phyloP scores from a whole-genome alignment of 768 basidiomycete genomes.

The Podaxis sp. region DNA sequence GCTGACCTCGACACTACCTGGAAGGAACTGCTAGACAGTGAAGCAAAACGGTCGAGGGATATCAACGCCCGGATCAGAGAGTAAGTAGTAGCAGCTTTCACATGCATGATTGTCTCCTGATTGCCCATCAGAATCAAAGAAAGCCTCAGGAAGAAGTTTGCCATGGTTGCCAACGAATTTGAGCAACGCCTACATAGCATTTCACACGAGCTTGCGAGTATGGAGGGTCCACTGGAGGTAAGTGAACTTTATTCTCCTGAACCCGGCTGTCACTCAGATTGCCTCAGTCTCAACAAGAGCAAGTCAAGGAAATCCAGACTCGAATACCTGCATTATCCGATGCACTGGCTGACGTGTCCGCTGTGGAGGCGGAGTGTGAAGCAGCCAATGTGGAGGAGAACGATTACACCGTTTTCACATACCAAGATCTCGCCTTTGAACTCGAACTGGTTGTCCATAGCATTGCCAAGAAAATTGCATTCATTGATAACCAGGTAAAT shows the following conservation, averaged over 20 bases:
- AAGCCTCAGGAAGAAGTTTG: constrained; percentile 69
- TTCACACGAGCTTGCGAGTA: constrained; percentile 65
- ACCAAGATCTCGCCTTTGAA: constrained; percentile 88
- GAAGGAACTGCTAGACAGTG: constrained; percentile 66
- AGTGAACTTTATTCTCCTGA: constrained; percentile 18
- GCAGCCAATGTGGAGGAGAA: constrained; percentile 96
- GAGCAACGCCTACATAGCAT: constrained; percentile 62
- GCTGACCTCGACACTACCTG: constrained; percentile 76
- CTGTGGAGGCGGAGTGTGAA: constrained; percentile 70
- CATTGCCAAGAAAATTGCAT: constrained; percentile 86
- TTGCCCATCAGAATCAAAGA: constrained; percentile 72
- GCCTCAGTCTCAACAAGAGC: constrained; percentile 66
- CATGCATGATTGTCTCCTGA: background rate
- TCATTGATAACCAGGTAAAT: constrained; percentile 91
- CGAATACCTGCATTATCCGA: constrained; percentile 65
- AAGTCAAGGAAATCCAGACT: constrained; percentile 58
- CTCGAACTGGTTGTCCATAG: constrained; percentile 76
- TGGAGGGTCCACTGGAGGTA: constrained; percentile 78
- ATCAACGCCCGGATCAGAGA: constrained; percentile 90
- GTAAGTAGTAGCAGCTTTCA: constrained; percentile 37
- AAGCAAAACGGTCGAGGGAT: constrained; percentile 69
- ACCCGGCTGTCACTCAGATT: background rate
- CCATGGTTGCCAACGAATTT: constrained; percentile 72
- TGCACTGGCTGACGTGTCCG: constrained; percentile 47
- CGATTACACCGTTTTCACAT: constrained; percentile 89